A percentile compares a stretch with the other conserved stretches of the same genome.
These are phyloP conservation scores for Furculomyces boomerangus DNA, from an alignment of 371 early-diverging fungal species.

Conservation along the genomic window DNA sequence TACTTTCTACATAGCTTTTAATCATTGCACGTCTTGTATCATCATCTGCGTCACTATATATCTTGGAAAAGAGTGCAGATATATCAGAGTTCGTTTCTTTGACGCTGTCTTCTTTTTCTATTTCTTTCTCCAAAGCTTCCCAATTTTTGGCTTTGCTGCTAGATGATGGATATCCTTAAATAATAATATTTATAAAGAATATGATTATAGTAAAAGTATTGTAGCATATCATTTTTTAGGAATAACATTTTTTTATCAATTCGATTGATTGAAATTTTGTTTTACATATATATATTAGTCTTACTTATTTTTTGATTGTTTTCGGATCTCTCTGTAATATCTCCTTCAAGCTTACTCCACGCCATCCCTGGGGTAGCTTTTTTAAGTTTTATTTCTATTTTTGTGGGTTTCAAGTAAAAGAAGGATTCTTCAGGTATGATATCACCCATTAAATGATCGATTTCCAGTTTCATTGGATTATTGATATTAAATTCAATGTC, in stretches of 20 bases:
- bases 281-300: no score
- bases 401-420: conserved; percentile 61
- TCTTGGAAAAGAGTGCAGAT: conserved; percentile 68
- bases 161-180: conserved; percentile 20
- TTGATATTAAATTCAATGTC: conserved; percentile 56
- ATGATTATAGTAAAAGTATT: no score
- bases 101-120: conserved; percentile 55
- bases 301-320: no score
- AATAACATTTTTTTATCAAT: no score
- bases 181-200: no score
- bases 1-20: conserved; percentile 90
- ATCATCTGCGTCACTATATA: conserved; percentile 81
- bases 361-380: conserved; percentile 33
- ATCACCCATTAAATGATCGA: conserved; percentile 60
- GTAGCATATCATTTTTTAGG: no score
- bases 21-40: conserved; percentile 93
- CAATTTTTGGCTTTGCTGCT: conserved; percentile 49
- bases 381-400: conserved; percentile 83
- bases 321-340: no score
- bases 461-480: conserved; percentile 56
- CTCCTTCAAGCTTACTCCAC: conserved; percentile 12
- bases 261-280: no score
- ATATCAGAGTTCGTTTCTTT: conserved; percentile 42
- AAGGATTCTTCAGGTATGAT: conserved; percentile 51
- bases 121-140: conserved; percentile 52